Percentiles rank a stretch among this genome's conserved stretches.
phyloP scores from a whole-genome alignment of 1,284 basidiomycete genomes.

The Pseudozyma flocculosa region DNA sequence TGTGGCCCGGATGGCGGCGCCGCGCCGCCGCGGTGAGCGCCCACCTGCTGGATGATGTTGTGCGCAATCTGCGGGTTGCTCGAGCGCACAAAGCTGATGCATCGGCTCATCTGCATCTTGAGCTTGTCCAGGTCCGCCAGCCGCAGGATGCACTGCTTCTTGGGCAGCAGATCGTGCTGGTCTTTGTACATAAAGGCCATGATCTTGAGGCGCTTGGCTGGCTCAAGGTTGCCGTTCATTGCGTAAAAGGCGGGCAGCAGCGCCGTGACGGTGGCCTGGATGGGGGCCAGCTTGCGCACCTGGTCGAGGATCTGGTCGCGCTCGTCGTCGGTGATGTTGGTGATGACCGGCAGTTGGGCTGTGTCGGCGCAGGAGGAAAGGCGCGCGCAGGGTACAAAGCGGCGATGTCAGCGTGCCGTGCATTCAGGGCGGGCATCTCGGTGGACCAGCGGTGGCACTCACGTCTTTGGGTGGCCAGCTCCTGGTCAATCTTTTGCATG shows the following conservation, averaged over 20 bases:
- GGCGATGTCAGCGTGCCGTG: no score
- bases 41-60: conserved; percentile 21
- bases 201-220: conserved; percentile 53
- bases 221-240: conserved; percentile 50
- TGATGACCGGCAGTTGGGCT: conserved; percentile 45
- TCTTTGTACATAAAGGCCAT: conserved; percentile 57
- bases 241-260: conserved; percentile 54
- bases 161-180: conserved; percentile 45
- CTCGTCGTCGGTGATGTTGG: conserved; percentile 47
- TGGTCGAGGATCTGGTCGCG: conserved; percentile 44
- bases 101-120: conserved; percentile 54
- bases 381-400: conserved; percentile 4
- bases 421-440: no score
- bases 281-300: conserved; percentile 43
- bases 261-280: conserved; percentile 47
- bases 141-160: conserved; percentile 47
- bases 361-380: not conserved
- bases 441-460: no score
- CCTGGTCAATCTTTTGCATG: conserved; percentile 42
- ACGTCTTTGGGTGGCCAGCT: conserved; percentile 30
- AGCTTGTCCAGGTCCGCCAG: conserved; percentile 52
- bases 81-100: conserved; percentile 53
- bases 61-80: conserved; percentile 49
- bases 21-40: not conserved
- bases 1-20: no score